Evolutionary conservation across 2,329 filamentous ascomycete species (phyloP), one percentile per base, ranked within the genome.

Genomic region (Sphaerulina vaccinii): DNA sequence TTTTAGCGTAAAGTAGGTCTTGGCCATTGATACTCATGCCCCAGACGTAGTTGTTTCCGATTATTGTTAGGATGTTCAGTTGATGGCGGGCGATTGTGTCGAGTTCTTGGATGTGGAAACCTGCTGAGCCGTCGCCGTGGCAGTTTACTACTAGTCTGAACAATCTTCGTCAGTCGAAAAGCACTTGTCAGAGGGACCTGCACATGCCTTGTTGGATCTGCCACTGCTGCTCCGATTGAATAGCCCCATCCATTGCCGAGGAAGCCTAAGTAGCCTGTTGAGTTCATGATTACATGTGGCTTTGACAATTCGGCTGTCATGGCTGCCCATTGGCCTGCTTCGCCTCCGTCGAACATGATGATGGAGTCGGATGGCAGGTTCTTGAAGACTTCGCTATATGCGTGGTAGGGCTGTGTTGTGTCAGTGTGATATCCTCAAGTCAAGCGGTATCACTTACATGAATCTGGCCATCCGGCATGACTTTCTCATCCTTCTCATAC

Each of bases 181-280:
- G n/a, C n/a, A n/a, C n/a, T n/a, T n/a, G n/a, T n/a, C n/a, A n/a
- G n/a, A n/a, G n/a, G 5, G 15, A 18, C 23, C 15, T 7, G 13
- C 42, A 16, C 32, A 46, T n/a, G n/a, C 42, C 42, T 46, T 10
- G 58, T 56, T 0, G 69, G 71, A n/a, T 66, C 68, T 0, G 73
- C 74, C 2, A 75, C 58, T 0, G 73, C 73, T 8, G 70, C 71
- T 0, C 75, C 74, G 2, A 77, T 61, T 1, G 67, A 61, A 55
- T 76, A 76, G 3, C 74, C 74, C 64, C 71, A 77, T 3, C 74
- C 74, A 51, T 73, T 76, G 1, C 74, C 74, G 1, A 76, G 64
- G 61, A 76, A 75, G 2, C 75, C 74, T 1, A 77, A 65, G 42
- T 75, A 71, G 43, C 70, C 68, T 0, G 67, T 68, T 5, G 62